Base-by-base conservation (phyloP, 1,139 yeast genomes). In the Saccharomycopsis crataegensis region DNA sequence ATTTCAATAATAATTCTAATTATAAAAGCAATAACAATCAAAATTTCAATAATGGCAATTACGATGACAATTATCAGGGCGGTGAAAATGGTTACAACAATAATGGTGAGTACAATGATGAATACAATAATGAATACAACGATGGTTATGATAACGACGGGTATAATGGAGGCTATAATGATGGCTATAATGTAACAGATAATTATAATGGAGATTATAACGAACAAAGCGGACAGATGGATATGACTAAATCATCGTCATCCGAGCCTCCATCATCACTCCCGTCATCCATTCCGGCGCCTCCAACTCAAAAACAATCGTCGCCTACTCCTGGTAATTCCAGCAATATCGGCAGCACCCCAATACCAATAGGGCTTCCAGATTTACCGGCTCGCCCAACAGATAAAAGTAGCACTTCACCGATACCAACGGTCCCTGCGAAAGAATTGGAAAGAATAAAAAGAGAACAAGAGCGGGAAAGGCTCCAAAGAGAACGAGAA, bases 401-500 rank as follows among this genome's bases (percentile, higher is more conserved):
- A 11, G 40, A 36, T 5, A 36, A 22, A 22, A 22, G 28, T 22
- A 22, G 4, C 28, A 22, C 28, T 22, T 4, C 28, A 22, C 28
- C 28, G 28, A 22, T 36, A 36, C 40, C 40, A n/a, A 36, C 11
- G 3, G 11, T 6, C 3, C 28, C 46, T 7, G 28, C 12, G 16
- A 14, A 51, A 40, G 44, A 43, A n/a, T 43, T 22, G 32, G 41
- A 44, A 37, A 11, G 28, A 14, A 8, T 14, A 48, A 16, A 22
- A 36, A 7, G 44, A 14, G 32, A 48, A 48, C 42, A 38, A 17
- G 22, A 52, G 33, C 33, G 44, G 36, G 43, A 37, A 46, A 47
- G 44, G 42, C 9, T 31, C 8, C 52, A 52, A 45, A 49, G 47
- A 33, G 31, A 52, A 40, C 33, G 52, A 16, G 34, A 45, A 28